Evolutionary conservation across 2,329 filamentous ascomycete species (phyloP).

Genomic region (Trichoderma polysporum): DNA sequence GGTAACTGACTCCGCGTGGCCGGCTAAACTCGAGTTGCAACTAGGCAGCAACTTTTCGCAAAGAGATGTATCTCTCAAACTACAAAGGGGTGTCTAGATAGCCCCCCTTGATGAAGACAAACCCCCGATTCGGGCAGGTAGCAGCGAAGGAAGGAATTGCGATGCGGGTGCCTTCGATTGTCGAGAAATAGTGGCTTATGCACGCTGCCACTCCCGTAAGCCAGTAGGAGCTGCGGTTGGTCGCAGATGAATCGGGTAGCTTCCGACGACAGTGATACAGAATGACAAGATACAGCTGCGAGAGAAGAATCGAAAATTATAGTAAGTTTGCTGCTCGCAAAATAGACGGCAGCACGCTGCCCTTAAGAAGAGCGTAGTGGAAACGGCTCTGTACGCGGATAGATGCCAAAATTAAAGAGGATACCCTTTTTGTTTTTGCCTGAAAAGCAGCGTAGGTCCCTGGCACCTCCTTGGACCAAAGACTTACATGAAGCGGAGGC

Average conservation of each 20-base stretch:
- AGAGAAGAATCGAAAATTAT: background rate
- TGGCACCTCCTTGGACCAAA: background rate
- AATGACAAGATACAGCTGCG: background rate
- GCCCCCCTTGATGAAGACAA: background rate
- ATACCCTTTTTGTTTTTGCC: background rate
- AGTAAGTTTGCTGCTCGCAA: background rate
- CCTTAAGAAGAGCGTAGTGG: background rate
- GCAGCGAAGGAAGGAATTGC: background rate
- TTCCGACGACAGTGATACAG: background rate
- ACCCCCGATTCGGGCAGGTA: constrained; percentile 17
- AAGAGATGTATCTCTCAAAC: background rate
- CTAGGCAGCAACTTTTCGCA: background rate
- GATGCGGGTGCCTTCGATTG: background rate
- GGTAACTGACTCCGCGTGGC: background rate
- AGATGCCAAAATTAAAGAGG: background rate
- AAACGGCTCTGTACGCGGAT: background rate
- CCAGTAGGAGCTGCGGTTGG: background rate
- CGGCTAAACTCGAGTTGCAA: background rate
- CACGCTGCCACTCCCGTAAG: background rate
- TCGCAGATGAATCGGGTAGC: background rate
- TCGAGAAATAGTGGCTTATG: constrained; percentile 1
- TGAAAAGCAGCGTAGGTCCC: background rate
- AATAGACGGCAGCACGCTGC: background rate
- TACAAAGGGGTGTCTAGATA: background rate
- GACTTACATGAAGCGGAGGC: constrained; percentile 16